Conservation (phyloP, 1,284 basidiomycete species). For the Neonothopanus nambi region DNA sequence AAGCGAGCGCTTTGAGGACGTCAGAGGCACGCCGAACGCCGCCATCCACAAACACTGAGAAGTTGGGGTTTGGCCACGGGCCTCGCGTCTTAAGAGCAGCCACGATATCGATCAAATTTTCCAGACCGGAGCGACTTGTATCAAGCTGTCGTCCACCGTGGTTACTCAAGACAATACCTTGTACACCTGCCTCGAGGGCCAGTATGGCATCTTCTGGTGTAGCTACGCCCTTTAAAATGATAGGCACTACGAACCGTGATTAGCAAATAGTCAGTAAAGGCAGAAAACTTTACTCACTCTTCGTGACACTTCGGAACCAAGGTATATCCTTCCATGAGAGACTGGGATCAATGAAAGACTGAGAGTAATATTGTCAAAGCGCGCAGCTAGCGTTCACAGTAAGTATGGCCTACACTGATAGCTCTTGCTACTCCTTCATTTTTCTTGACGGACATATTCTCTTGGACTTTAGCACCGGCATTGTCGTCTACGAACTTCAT, state of each 20-base stretch:
- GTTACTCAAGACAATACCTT: constrained; percentile 87
- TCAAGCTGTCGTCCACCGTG: constrained; percentile 85
- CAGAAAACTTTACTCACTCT: constrained; percentile 21
- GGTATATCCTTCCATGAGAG: constrained; percentile 28
- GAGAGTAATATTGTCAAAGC: neutral
- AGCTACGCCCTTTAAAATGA: constrained; percentile 38
- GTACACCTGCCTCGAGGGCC: constrained; percentile 82
- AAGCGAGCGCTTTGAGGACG: constrained; percentile 70
- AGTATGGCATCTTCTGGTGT: constrained; percentile 75
- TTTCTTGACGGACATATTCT: constrained; percentile 14
- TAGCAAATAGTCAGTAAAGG: neutral
- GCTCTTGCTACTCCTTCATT: constrained; percentile 12
- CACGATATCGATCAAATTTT: constrained; percentile 67
- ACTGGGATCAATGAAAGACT: constrained; percentile 16
- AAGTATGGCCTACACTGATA: constrained; percentile 3
- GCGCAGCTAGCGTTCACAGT: neutral
- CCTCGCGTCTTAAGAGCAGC: constrained; percentile 53
- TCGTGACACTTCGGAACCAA: constrained; percentile 33
- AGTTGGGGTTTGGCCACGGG: constrained; percentile 46
- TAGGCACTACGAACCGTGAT: constrained; percentile 20
- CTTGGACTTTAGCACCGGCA: constrained; percentile 11
- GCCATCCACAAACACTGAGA: constrained; percentile 72
- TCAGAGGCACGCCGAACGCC: constrained; percentile 68
- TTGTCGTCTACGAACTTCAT: constrained; percentile 13
- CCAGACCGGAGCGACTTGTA: constrained; percentile 61